Percentiles rank a stretch among this genome's conserved stretches.
phyloP scores from a whole-genome alignment of 2,329 filamentous ascomycete species.

The Aspergillus unguis region DNA sequence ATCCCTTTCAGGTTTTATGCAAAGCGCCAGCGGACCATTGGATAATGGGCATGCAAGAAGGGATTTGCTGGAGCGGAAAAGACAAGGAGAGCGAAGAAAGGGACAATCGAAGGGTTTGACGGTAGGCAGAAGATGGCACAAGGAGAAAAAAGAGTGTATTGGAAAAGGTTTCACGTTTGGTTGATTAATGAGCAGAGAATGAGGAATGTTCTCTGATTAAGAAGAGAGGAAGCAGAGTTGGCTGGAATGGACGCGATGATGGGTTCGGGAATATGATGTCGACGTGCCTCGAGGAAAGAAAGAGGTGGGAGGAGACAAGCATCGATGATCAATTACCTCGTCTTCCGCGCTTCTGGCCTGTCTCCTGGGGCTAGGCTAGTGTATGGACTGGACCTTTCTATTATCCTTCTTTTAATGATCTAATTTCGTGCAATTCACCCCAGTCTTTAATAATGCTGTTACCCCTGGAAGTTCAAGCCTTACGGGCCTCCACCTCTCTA shows the following conservation, averaged over 20 bases:
- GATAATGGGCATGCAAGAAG: slow-evolving; percentile 7
- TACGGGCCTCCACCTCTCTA: too few relatives aligned
- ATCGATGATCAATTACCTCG: slow-evolving; percentile 6
- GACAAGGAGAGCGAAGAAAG: slow-evolving; percentile 15
- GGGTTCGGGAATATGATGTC: slow-evolving; percentile 8
- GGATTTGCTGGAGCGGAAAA: neutral
- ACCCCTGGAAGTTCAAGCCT: neutral
- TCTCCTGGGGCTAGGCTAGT: slow-evolving; percentile 2
- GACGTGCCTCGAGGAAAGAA: slow-evolving; percentile 11
- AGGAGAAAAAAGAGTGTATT: slow-evolving; percentile 14
- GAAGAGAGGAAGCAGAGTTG: slow-evolving; percentile 12
- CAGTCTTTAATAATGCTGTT: too few relatives aligned
- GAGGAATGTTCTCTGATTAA: slow-evolving; percentile 14
- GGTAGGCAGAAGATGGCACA: slow-evolving; percentile 3
- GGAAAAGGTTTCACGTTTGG: neutral
- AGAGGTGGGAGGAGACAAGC: slow-evolving; percentile 7
- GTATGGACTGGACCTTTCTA: slow-evolving; percentile 11
- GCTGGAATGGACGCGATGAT: slow-evolving; percentile 15
- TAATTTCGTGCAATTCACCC: slow-evolving; percentile 10
- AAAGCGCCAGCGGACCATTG: slow-evolving; percentile 18
- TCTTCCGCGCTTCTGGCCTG: slow-evolving; percentile 3
- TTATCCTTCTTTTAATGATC: slow-evolving; percentile 3
- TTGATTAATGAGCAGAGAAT: slow-evolving; percentile 1
- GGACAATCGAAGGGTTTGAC: slow-evolving; percentile 10
- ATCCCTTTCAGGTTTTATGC: slow-evolving; percentile 10